Conservation (phyloP, 164 flowering plant genomes). For the Amborella trichopoda region DNA sequence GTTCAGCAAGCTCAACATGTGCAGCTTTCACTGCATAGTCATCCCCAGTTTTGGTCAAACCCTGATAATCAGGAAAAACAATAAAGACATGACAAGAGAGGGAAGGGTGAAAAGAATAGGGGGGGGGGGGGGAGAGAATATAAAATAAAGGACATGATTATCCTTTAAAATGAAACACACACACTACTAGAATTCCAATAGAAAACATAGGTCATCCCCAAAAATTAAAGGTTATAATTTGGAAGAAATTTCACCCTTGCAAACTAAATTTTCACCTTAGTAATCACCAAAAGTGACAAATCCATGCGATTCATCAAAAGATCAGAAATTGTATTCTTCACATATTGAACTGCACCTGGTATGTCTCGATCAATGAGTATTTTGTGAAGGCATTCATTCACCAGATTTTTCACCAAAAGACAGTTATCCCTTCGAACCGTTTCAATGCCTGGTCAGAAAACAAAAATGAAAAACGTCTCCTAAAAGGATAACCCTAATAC, state of each 20-base stretch:
- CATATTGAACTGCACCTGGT: slow-evolving; percentile 90
- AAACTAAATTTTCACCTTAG: slow-evolving; percentile 49
- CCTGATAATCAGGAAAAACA: slow-evolving; percentile 49
- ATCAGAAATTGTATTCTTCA: slow-evolving; percentile 88
- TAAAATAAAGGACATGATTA: too few relatives aligned
- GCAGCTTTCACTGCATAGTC: slow-evolving; percentile 96
- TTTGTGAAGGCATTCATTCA: slow-evolving; percentile 92
- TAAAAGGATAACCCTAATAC: background rate
- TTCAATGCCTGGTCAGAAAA: slow-evolving; percentile 65
- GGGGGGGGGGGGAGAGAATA: too few relatives aligned
- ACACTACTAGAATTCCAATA: too few relatives aligned
- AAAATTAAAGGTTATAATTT: too few relatives aligned
- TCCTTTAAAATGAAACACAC: too few relatives aligned
- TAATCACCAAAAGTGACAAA: slow-evolving; percentile 89
- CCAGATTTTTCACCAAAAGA: slow-evolving; percentile 82
- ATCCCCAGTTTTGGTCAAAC: slow-evolving; percentile 94
- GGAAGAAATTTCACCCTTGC: too few relatives aligned
- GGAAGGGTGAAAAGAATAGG: too few relatives aligned
- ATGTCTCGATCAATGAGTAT: slow-evolving; percentile 79
- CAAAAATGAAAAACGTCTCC: too few relatives aligned
- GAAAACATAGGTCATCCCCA: too few relatives aligned
- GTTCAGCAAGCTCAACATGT: slow-evolving; percentile 97
- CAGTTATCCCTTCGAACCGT: slow-evolving; percentile 98
- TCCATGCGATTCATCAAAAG: slow-evolving; percentile 98
- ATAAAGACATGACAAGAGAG: too few relatives aligned